Base-by-base conservation (phyloP, 2,329 filamentous ascomycete genomes). In the Rachicladosporium sp. region DNA sequence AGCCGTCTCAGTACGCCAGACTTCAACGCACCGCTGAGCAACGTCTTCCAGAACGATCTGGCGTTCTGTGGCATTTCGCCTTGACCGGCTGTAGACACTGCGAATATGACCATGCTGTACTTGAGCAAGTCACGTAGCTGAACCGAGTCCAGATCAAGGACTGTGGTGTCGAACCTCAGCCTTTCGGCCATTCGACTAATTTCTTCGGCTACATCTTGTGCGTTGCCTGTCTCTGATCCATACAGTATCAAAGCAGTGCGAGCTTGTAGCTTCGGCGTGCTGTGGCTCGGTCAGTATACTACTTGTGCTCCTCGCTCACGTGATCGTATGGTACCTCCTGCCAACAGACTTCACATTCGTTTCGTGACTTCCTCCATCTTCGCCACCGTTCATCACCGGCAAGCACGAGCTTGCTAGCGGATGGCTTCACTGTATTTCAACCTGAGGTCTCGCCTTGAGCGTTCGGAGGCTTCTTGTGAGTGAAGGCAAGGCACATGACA, bases 191-290 rank as follows among this genome's bases (percentile, higher is more conserved):
- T 62, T 31, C 78, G 71, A 31, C 80, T 84, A 45, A 96, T 67
- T 58, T 95, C 86, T 53, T 86, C 79, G 12, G 91, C 89, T 46
- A 89, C 76, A 62, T 96, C 89, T 61, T 94, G 84, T 40, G 86
- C 81, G 56, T 91, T 95, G 41, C 91, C 91, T 13, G 88, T 96
- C 66, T 98, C 91, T 31, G 89, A 93, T 40, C 86, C 91, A 63
- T 94, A 98, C 29, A 93, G 71, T 42, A 98, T 71, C 49, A 93
- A 73, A 37, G 73, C 76, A 32, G 65, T 71, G 50, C 72, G 51
- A 33, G 13, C 36, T 21, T 31, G 11, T 15, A 30, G 11, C 11
- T 37, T 41, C 29, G 30, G 2, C 6, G 6, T 27, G 6, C 23
- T 27, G 23, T 6, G 23, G 23, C 23, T 3, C 2, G 3, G 23